phyloP scores from a whole-genome alignment of 208 protist species.

The Angomonas desouzai region DNA sequence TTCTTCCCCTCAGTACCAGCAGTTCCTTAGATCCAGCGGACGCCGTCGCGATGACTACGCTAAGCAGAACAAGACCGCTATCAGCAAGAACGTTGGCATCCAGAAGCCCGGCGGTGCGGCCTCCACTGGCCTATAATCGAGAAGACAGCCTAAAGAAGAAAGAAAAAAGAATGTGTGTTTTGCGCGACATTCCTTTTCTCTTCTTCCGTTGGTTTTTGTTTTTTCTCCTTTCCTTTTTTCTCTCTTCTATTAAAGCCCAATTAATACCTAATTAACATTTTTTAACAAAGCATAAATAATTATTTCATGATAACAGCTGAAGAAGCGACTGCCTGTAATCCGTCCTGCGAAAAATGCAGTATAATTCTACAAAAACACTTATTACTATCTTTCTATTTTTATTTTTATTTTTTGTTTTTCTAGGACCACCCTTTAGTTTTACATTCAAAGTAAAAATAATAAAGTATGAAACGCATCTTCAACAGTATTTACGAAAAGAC shows the following conservation, averaged over 20 bases:
- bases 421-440: no score
- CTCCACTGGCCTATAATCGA: constrained; percentile 85
- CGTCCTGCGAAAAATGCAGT: no score
- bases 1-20: constrained; percentile 89
- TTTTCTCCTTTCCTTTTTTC: no score
- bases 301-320: no score
- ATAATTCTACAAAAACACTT: no score
- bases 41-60: constrained; percentile 88
- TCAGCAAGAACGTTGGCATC: constrained; percentile 61
- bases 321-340: no score
- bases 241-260: no score
- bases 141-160: constrained; percentile 7
- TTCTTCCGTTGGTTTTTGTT: no score
- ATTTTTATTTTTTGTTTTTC: constrained; percentile 4
- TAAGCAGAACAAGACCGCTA: constrained; percentile 46
- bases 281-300: no score
- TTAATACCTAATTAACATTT: no score
- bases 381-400: background rate
- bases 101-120: constrained; percentile 80
- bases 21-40: constrained; percentile 91
- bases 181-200: background rate
- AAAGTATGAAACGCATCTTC: constrained; percentile 76
- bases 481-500: constrained; percentile 60
- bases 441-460: constrained; percentile 5
- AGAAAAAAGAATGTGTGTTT: constrained; percentile 9